Evolutionary conservation across 345 rosid species (phyloP), one percentile per base, ranked within the genome.

Genomic region (Anacardium occidentale): DNA sequence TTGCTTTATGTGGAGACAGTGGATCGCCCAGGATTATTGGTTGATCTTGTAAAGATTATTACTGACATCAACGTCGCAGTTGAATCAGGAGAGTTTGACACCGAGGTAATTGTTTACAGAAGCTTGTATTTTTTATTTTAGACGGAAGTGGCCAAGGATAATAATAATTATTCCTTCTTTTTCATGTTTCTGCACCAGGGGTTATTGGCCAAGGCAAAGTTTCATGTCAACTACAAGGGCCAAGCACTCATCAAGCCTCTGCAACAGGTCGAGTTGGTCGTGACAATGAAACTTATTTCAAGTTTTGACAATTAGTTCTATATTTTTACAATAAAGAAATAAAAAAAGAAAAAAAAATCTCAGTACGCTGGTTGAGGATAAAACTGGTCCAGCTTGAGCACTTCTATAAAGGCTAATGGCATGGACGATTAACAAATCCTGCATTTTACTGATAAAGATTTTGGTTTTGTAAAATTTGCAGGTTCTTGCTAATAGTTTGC

Each of bases 41-140:
- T 95, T 60, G 99, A 95, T 77, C 88, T 95, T 64, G 97, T 95
- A 57, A 92, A 86, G 86, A 86, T 74, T 70, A 78, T 90, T 63
- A 78, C 96, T 18, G 99, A 95, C 75, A 91, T 92, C 66, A 89
- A 83, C 67, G 53, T 95, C 3, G 81, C 89, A 32, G 97, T 95
- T 9, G 97, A 89, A 73, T 95, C 99, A 4, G 99, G 98, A 81
- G 99, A 95, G 83, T 92, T 95, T 70, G 97, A 95, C 75, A 95
- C 99, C 2, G 99, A 95, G 98, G 99, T 91, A 59, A 69, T 50
- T 20, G 11, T 10, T 62, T 22, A 29, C 17, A 18, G 25, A 2
- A 18, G n/a, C 17, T 15, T 21, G 3, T 50, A 22, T 67, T 48
- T 50, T 17, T 45, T 67, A 22, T 37, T 29, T 34, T 9, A 32